These are phyloP conservation scores for Beauveria rudraprayagi DNA, from an alignment of 2,329 filamentous ascomycete genomes.

Conservation along the genomic window DNA sequence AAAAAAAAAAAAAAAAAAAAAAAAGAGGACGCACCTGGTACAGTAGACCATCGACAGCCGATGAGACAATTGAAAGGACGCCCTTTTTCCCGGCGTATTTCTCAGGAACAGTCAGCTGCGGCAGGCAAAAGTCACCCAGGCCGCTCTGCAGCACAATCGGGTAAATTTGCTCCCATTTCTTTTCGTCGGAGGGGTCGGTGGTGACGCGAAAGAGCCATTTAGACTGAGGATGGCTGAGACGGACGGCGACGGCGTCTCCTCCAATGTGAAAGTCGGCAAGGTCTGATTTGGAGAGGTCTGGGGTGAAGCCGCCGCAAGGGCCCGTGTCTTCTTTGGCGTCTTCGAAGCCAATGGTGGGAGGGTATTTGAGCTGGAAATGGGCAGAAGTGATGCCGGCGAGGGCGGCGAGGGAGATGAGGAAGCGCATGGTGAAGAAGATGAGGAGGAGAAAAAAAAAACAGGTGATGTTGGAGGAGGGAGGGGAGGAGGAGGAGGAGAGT, in stretches of 20 bases:
- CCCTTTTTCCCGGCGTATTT: conserved; percentile 48
- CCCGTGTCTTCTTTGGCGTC: conserved; percentile 34
- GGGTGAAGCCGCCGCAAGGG: conserved; percentile 48
- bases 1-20: not conserved
- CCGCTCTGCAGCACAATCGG: conserved; percentile 47
- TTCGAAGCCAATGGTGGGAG: conserved; percentile 40
- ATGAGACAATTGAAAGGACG: conserved; percentile 42
- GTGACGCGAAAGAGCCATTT: conserved; percentile 53
- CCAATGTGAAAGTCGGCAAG: conserved; percentile 51
- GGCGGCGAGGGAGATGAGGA: conserved; percentile 28
- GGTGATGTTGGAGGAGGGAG: not conserved
- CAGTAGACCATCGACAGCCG: conserved; percentile 47
- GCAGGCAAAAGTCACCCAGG: conserved; percentile 46
- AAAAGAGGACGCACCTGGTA: conserved; percentile 39
- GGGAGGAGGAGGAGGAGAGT: not conserved
- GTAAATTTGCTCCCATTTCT: conserved; percentile 46
- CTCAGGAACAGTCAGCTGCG: conserved; percentile 38
- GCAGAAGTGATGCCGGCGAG: conserved; percentile 35
- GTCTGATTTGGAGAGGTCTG: conserved; percentile 34
- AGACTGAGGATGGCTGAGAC: conserved; percentile 41
- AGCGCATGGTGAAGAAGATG: conserved; percentile 25
- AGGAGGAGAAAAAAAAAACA: too few relatives aligned
- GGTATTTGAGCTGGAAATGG: conserved; percentile 46
- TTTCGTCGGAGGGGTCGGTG: conserved; percentile 32
- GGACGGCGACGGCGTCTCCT: conserved; percentile 43